Base-by-base conservation (phyloP, 768 basidiomycete species). In the Hericium erinaceus region DNA sequence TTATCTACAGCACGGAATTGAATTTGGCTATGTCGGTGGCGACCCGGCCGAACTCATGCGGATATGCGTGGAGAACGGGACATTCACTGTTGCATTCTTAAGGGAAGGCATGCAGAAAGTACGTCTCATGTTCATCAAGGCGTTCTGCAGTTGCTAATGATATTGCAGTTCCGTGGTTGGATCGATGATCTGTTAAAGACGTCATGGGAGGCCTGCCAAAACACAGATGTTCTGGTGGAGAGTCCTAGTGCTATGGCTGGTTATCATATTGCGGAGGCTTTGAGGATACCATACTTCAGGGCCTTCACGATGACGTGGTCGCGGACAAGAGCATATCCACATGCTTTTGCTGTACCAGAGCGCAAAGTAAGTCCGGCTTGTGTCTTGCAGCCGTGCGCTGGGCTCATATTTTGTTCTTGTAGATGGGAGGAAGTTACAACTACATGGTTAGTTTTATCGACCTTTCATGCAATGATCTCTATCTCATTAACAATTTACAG, bases 261-360 rank as follows among this genome's bases (percentile, higher is more conserved):
- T 10, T 89, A 89, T 61, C 95, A 99, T 66, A 95, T 99, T 55
- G 97, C 95, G 26, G 95, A 98, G 68, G 95, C 93, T 2, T 76
- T 99, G 13, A 77, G 75, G 22, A 94, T 98, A 40, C 95, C 95
- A 1, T 99, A 95, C 69, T 99, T 88, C 73, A 78, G 93, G 58
- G 93, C 92, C 8, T 97, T 98, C 68, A 95, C 95, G 0, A 98
- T 98, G 97, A 92, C 91, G 0, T 98, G 95, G 95, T 88, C 92
- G 12, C 80, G 95, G 55, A 98, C 95, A 26, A 81, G 90, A 66
- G 94, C 90, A 6, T 99, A 98, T 70, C 95, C 97, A 2, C 95
- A 98, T 68, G 95, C 95, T 2, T 95, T 99, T 64, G 97, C 94
- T 13, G 97, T 98, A 3, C 97, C 97, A 3, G 97, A 98, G 55